phyloP scores from a whole-genome alignment of 306 rosid genomes.

The Leucaena leucocephala region DNA sequence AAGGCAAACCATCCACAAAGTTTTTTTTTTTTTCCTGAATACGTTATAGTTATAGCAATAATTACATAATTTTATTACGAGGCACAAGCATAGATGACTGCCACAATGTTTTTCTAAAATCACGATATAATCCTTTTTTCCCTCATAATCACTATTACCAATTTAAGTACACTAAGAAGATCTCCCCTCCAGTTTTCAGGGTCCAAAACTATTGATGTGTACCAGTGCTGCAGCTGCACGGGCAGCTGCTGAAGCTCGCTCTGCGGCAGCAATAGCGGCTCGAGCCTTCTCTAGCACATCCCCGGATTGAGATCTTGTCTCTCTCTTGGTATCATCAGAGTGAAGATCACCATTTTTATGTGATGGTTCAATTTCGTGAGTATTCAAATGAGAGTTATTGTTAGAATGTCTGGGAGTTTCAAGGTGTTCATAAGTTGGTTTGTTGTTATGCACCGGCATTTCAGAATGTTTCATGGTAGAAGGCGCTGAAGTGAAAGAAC shows the following conservation, averaged over 20 bases:
- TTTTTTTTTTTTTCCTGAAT: background rate
- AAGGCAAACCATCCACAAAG: conserved; percentile 10
- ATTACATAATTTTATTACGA: conserved; percentile 24
- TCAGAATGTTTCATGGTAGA: conserved; percentile 34
- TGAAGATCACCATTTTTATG: conserved; percentile 36
- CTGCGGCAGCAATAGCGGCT: conserved; percentile 86
- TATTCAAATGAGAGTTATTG: conserved; percentile 32
- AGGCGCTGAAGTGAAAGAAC: conserved; percentile 45
- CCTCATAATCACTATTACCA: conserved; percentile 24
- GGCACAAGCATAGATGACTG: background rate
- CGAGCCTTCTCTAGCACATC: conserved; percentile 81
- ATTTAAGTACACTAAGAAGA: conserved; percentile 45
- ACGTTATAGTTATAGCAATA: conserved; percentile 2
- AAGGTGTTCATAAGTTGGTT: conserved; percentile 49
- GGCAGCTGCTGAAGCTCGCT: conserved; percentile 87
- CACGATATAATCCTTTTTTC: conserved; percentile 20
- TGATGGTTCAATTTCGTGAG: conserved; percentile 63
- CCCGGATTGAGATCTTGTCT: conserved; percentile 50
- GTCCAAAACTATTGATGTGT: conserved; percentile 48
- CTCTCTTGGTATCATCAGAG: conserved; percentile 46
- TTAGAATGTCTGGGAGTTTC: conserved; percentile 49
- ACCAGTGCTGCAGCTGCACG: conserved; percentile 79
- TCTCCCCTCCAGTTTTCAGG: conserved; percentile 52
- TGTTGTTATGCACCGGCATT: conserved; percentile 37
- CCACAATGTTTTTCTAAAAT: conserved; percentile 18